phyloP scores from a whole-genome alignment of 352 stramenopile species.

The Paralagenidium karlingii region DNA sequence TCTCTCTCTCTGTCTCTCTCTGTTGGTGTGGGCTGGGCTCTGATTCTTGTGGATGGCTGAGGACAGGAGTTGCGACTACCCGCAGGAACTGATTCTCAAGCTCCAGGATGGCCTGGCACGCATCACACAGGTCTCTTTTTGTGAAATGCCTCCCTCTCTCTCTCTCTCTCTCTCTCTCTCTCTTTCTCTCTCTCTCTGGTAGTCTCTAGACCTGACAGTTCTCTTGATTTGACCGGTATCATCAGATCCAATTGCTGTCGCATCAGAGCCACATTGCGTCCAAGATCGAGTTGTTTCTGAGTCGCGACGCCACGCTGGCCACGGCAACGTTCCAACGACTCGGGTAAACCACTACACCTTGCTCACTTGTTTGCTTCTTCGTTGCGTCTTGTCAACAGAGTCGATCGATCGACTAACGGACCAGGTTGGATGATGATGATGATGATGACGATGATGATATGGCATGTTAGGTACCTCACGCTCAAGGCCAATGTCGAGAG shows the following conservation, averaged over 20 bases:
- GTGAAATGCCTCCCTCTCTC: background rate
- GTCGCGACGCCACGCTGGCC: slow-evolving; percentile 15
- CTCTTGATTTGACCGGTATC: background rate
- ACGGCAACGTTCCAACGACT: slow-evolving; percentile 60
- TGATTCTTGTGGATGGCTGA: background rate
- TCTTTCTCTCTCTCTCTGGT: background rate
- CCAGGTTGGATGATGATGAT: background rate
- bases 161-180: background rate
- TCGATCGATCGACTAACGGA: slow-evolving; percentile 6
- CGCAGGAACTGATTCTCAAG: slow-evolving; percentile 85
- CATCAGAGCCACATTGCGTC: slow-evolving; percentile 88
- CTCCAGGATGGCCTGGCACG: slow-evolving; percentile 53
- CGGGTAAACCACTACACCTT: slow-evolving; percentile 20
- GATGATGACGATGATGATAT: background rate
- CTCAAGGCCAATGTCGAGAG: slow-evolving; percentile 78
- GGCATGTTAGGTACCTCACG: slow-evolving; percentile 32
- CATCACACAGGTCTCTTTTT: slow-evolving; percentile 38
- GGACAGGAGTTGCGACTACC: slow-evolving; percentile 84
- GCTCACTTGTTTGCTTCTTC: background rate
- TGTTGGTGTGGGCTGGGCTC: background rate
- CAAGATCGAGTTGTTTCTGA: slow-evolving; percentile 89
- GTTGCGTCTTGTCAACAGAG: background rate
- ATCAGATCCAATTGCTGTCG: slow-evolving; percentile 76
- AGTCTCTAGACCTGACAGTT: background rate
- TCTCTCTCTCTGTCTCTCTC: background rate